phyloP scores from a whole-genome alignment of 208 protist species.

The Leptomonas seymouri region DNA sequence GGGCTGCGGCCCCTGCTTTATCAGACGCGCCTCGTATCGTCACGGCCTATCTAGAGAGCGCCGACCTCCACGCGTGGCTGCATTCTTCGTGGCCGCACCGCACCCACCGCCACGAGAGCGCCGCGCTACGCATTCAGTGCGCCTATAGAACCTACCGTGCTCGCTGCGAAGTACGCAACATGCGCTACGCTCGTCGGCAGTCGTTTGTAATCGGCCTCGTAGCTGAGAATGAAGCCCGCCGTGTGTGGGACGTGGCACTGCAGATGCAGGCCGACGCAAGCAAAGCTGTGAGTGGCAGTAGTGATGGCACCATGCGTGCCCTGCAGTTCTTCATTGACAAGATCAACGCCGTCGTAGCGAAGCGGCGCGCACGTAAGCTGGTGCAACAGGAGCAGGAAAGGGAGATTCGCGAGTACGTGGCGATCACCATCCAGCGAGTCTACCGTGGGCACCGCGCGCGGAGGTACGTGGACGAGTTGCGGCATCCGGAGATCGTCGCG shows the following conservation, averaged over 20 bases:
- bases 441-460: slow-evolving; percentile 61
- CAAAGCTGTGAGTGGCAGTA: slow-evolving; percentile 10
- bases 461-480: slow-evolving; percentile 34
- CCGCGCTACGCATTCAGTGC: slow-evolving; percentile 78
- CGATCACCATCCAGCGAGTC: slow-evolving; percentile 60
- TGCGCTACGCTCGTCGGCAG: slow-evolving; percentile 50
- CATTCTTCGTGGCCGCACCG: slow-evolving; percentile 58
- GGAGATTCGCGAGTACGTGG: slow-evolving; percentile 48
- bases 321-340: slow-evolving; percentile 65
- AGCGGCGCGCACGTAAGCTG: slow-evolving; percentile 42
- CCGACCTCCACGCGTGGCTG: slow-evolving; percentile 68
- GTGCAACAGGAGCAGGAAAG: slow-evolving; percentile 26
- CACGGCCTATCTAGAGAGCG: slow-evolving; percentile 41
- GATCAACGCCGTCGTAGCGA: slow-evolving; percentile 53
- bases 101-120: slow-evolving; percentile 85
- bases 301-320: slow-evolving; percentile 28
- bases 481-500: slow-evolving; percentile 43
- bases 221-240: slow-evolving; percentile 43
- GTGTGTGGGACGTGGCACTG: slow-evolving; percentile 56
- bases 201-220: slow-evolving; percentile 42
- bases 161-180: slow-evolving; percentile 27
- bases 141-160: slow-evolving; percentile 72
- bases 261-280: slow-evolving; percentile 33
- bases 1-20: not conserved
- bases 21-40: slow-evolving; percentile 34